Base-by-base conservation (phyloP, 2,329 filamentous ascomycete species). In the Rhytidhysteron rufulum region DNA sequence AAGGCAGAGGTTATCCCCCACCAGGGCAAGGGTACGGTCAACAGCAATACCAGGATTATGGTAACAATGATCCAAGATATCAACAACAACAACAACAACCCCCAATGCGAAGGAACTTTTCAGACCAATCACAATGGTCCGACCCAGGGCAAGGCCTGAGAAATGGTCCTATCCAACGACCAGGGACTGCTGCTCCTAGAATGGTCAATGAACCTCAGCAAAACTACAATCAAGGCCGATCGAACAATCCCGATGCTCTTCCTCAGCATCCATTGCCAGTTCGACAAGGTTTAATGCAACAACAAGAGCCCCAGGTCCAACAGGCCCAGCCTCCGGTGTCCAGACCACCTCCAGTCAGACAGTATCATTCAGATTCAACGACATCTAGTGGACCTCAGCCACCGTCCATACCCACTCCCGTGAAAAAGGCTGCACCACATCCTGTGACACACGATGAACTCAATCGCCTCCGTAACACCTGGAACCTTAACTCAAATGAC, bases 401-500 rank as follows among this genome's bases (percentile, higher is more conserved):
- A 15, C 37, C 45, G n/a, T 39, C 43, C 17, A 35, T 50, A 32
- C 41, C 43, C 31, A 31, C 41, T 25, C 42, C 45, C 25, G 50
- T 53, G 21, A 53, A 47, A 20, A 50, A 43, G 21, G 55, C 52
- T 34, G 51, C 48, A 15, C 42, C 50, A 16, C 65, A 69, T 2
- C 85, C 83, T 0, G 83, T 97, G 4, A 95, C 90, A 0, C 70
- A 78, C 2, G 80, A 86, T 31, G 87, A 95, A 60, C 72, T 98
- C 6, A 86, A 94, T 51, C 75, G 76, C 17, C 69, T 97, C 7
- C 82, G 87, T 22, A 78, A 79, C 53, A 69, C 73, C 5, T 82
- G 86, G 48, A 86, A 85, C 60, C 73, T 72, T 19, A 86, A 89
- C 45, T 81, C 89, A 0, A 74, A 75, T 21, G 88, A 96, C 50